phyloP scores from a whole-genome alignment of 495 filamentous ascomycete genomes.

The Trichoderma asperelloides region DNA sequence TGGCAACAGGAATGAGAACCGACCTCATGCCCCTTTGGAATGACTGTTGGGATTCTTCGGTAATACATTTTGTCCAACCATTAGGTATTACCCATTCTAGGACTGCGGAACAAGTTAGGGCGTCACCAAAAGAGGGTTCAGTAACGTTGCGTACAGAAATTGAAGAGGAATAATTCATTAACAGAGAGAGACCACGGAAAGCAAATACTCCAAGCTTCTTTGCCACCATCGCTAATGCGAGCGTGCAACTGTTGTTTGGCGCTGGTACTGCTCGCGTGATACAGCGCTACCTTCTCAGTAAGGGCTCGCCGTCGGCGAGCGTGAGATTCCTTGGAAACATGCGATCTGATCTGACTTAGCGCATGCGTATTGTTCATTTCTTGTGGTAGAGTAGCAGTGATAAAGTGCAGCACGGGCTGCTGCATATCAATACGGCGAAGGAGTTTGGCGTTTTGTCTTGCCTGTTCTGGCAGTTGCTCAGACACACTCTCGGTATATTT shows the following conservation, averaged over 20 bases:
- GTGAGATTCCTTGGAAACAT: neutral
- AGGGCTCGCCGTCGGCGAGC: neutral
- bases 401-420: neutral
- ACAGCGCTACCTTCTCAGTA: neutral
- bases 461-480: neutral
- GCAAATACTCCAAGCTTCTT: neutral
- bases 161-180: neutral
- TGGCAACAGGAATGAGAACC: neutral
- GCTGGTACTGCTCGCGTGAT: neutral
- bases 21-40: neutral
- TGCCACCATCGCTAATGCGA: neutral
- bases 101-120: neutral
- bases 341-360: neutral
- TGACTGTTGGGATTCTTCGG: neutral
- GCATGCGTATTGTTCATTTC: neutral
- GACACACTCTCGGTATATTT: neutral
- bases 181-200: neutral
- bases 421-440: neutral
- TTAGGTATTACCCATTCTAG: neutral
- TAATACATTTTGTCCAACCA: neutral
- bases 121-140: neutral
- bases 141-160: neutral
- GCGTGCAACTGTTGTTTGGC: neutral
- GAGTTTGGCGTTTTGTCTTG: neutral
- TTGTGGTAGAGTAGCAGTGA: neutral